Evolutionary conservation across 371 early-diverging fungal genomes (phyloP).

Genomic region (Syncephalastrum contaminatum): DNA sequence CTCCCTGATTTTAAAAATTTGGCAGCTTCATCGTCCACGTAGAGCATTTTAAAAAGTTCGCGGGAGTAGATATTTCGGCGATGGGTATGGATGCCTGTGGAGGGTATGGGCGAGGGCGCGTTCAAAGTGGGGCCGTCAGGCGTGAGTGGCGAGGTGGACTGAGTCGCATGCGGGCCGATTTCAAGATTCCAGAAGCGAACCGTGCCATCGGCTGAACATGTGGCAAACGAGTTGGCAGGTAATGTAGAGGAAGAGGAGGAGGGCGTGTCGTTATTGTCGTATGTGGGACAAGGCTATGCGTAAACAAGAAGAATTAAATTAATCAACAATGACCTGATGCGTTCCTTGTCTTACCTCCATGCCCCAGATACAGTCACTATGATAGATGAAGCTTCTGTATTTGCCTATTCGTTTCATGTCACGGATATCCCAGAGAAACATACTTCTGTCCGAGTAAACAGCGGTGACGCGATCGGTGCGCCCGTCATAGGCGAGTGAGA

Average conservation of each 20-base stretch:
- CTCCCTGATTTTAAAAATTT: conserved; percentile 35
- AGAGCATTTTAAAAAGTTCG: conserved; percentile 60
- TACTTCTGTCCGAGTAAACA: conserved; percentile 72
- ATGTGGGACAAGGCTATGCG: conserved; percentile 27
- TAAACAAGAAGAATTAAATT: neutral
- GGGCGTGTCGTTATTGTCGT: conserved; percentile 6
- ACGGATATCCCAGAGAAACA: conserved; percentile 76
- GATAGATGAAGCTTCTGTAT: conserved; percentile 67
- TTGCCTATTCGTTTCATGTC: conserved; percentile 64
- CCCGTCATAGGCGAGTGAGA: conserved; percentile 54
- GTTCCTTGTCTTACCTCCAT: conserved; percentile 60
- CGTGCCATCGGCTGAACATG: conserved; percentile 80
- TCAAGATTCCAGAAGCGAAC: conserved; percentile 82
- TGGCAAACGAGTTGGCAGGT: conserved; percentile 71
- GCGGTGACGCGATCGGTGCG: conserved; percentile 47
- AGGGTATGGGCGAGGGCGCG: conserved; percentile 26
- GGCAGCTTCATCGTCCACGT: conserved; percentile 51
- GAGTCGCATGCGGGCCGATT: conserved; percentile 16
- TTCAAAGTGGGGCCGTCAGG: conserved; percentile 8
- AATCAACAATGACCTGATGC: conserved; percentile 4
- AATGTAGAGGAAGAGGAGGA: conserved; percentile 21
- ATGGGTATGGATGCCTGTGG: conserved; percentile 19
- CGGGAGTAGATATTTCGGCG: conserved; percentile 61
- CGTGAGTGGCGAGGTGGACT: conserved; percentile 17
- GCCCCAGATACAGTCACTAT: conserved; percentile 86